A percentile compares a stretch with the other conserved stretches of the same genome.
Evolutionary conservation across 306 rosid species (phyloP).

Genomic region (Rosa rugosa): DNA sequence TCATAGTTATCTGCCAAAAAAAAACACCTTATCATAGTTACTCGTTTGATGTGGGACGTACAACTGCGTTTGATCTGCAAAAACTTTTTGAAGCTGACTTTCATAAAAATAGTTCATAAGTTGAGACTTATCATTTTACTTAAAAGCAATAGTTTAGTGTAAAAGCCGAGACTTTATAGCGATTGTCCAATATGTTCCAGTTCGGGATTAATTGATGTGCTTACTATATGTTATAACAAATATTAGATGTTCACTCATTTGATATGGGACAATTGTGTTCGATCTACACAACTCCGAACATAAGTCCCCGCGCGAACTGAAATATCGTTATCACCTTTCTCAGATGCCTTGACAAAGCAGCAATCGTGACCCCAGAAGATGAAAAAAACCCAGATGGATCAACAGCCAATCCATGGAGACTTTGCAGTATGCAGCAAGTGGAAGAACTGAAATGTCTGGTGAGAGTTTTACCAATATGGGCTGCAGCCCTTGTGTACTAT

Average conservation of each 20-base stretch:
- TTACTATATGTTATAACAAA: background rate
- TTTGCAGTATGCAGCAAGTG: constrained; percentile 80
- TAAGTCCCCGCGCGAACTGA: background rate
- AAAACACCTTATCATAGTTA: no score
- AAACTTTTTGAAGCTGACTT: no score
- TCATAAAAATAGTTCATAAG: no score
- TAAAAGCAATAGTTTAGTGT: no score
- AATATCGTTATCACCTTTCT: background rate
- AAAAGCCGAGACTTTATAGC: no score
- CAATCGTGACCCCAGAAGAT: constrained; percentile 52
- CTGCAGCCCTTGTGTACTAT: constrained; percentile 42
- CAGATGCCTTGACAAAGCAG: constrained; percentile 80
- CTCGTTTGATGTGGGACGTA: no score
- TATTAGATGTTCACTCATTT: background rate
- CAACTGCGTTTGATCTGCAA: no score
- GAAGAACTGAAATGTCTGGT: constrained; percentile 75
- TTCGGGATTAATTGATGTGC: no score
- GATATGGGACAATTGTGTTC: background rate
- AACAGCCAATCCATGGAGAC: constrained; percentile 71
- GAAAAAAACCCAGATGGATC: constrained; percentile 64
- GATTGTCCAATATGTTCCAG: no score
- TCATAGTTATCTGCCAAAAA: no score
- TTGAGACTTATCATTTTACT: no score
- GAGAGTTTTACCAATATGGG: constrained; percentile 75
- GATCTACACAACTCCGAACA: background rate